Conservation (phyloP, 352 stramenopile species). For the Globisporangium orthogonon region DNA sequence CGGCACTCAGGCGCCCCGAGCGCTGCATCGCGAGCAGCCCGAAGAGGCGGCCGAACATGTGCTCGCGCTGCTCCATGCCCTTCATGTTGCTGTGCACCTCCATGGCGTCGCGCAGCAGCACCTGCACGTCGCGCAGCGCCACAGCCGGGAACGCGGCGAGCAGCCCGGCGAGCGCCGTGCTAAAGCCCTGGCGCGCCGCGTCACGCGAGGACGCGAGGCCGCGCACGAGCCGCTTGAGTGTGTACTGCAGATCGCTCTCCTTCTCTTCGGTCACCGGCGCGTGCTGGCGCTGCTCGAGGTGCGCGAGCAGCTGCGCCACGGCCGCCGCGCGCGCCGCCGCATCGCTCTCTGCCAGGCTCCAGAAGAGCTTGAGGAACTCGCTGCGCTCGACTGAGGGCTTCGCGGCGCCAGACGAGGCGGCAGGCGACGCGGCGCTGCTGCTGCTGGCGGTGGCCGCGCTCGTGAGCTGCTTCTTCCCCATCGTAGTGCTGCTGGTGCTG, state of each 20-base stretch:
- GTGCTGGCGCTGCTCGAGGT: conserved; percentile 28
- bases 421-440: background rate
- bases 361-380: conserved; percentile 88
- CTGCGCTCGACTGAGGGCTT: conserved; percentile 26
- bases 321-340: conserved; percentile 42
- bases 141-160: conserved; percentile 43
- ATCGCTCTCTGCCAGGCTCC: conserved; percentile 78
- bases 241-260: conserved; percentile 76
- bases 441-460: background rate
- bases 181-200: conserved; percentile 86
- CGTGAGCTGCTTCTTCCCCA: background rate
- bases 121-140: conserved; percentile 42
- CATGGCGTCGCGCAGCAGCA: conserved; percentile 68
- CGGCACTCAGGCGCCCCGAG: conserved; percentile 46
- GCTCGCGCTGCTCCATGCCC: conserved; percentile 89
- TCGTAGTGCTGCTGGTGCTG: background rate
- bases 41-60: conserved; percentile 89
- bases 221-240: conserved; percentile 87
- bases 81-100: conserved; percentile 82
- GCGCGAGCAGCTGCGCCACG: conserved; percentile 46
- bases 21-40: conserved; percentile 79
- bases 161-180: conserved; percentile 70
- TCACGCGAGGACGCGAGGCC: conserved; percentile 87
- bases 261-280: conserved; percentile 5
- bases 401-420: background rate